Evolutionary conservation across 176 grass and related monocot genomes (phyloP).

Genomic region (Areca catechu): DNA sequence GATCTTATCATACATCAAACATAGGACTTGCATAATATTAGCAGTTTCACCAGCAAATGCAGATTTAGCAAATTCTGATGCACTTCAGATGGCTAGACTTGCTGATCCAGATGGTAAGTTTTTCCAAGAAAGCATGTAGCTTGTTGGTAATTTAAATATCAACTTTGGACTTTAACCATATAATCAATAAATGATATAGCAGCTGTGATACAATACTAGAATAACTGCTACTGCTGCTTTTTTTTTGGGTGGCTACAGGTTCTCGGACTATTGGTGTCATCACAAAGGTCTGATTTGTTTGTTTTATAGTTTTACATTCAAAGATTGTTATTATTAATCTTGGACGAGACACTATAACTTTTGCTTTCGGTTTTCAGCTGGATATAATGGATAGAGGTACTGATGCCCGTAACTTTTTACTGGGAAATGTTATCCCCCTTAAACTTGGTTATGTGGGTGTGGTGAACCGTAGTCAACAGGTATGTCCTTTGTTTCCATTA

Average conservation of each 20-base stretch:
- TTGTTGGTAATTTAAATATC: no score
- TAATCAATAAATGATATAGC: no score
- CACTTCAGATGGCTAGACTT: slow-evolving; percentile 86
- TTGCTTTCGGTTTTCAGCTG: slow-evolving; percentile 46
- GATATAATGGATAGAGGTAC: slow-evolving; percentile 99
- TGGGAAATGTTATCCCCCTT: slow-evolving; percentile 94
- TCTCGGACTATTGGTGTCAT: slow-evolving; percentile 99
- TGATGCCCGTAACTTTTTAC: slow-evolving; percentile 88
- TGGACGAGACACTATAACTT: slow-evolving; percentile 3
- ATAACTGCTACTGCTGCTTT: neutral
- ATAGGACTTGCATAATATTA: slow-evolving; percentile 95
- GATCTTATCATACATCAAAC: slow-evolving; percentile 96
- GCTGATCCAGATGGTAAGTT: slow-evolving; percentile 92
- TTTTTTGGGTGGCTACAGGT: slow-evolving; percentile 28
- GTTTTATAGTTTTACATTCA: slow-evolving; percentile 10
- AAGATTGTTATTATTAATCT: neutral
- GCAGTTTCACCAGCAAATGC: slow-evolving; percentile 98
- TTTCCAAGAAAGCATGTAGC: neutral
- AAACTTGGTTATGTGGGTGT: slow-evolving; percentile 91
- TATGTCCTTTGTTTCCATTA: slow-evolving; percentile 14
- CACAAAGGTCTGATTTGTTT: slow-evolving; percentile 61
- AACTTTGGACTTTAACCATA: no score
- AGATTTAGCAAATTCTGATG: slow-evolving; percentile 95
- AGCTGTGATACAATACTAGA: no score
- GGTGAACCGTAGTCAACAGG: slow-evolving; percentile 88